Evolutionary conservation across 106 monocot species (phyloP).

Genomic region (Agapanthus africanus): DNA sequence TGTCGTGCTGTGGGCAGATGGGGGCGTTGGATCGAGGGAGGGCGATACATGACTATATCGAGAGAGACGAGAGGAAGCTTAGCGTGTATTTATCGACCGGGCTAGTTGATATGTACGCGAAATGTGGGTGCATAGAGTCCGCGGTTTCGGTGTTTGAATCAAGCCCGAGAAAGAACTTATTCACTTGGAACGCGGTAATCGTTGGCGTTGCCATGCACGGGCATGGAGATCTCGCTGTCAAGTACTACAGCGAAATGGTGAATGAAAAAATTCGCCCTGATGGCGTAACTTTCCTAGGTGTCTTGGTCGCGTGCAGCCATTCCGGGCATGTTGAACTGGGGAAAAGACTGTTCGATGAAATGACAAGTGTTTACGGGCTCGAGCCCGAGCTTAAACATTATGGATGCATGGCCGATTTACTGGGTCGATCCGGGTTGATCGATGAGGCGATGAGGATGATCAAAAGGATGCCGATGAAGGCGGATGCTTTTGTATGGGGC

Average conservation of each 20-base stretch:
- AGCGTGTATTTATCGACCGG: conserved; percentile 36
- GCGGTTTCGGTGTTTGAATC: conserved; percentile 36
- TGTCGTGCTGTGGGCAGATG: conserved; percentile 44
- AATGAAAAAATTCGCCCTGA: conserved; percentile 27
- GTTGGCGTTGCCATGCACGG: conserved; percentile 51
- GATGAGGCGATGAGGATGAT: conserved; percentile 54
- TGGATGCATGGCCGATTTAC: conserved; percentile 64
- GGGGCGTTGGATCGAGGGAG: conserved; percentile 35
- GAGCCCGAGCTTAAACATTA: conserved; percentile 56
- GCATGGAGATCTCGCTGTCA: conserved; percentile 34
- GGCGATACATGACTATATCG: conserved; percentile 35
- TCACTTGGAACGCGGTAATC: conserved; percentile 63
- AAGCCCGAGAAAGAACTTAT: conserved; percentile 22
- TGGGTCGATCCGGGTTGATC: conserved; percentile 50
- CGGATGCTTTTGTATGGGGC: conserved; percentile 58
- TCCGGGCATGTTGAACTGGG: conserved; percentile 29
- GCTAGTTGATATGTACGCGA: conserved; percentile 56
- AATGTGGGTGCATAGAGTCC: conserved; percentile 40
- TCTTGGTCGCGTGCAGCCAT: conserved; percentile 52
- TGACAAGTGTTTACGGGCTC: conserved; percentile 34
- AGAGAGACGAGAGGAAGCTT: not conserved
- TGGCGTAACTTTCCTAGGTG: conserved; percentile 44
- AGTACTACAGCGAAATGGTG: conserved; percentile 37
- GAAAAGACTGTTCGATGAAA: conserved; percentile 29
- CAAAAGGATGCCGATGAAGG: conserved; percentile 46